Evolutionary conservation across 371 early-diverging fungal genomes (phyloP), one percentile per base, ranked within the genome.

Genomic region (Rhizopus delemar): DNA sequence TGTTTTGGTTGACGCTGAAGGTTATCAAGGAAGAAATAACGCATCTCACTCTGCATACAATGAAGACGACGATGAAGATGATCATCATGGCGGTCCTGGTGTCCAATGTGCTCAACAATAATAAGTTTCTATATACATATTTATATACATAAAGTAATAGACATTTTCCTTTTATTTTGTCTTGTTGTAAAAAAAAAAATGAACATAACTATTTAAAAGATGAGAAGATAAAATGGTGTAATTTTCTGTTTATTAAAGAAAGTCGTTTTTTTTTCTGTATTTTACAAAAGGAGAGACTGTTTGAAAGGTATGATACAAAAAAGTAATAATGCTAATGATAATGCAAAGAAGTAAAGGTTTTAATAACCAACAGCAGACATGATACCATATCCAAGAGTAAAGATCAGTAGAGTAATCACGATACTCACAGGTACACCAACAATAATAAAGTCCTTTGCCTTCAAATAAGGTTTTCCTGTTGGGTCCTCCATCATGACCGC

Each of bases 91-190:
- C 9, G 22, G 22, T 22, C 90, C 94, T 12, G 89, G 89, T 46
- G 97, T 98, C 43, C 97, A 96, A 81, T 98, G 98, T 74, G 94
- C 95, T 32, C 95, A 95, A 73, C 95, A 94, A 82, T 95, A 94
- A 63, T n/a, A 43, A 43, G 6, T 43, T 43, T 36, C 36, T 36
- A 11, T 6, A 36, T 36, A 8, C 36, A 36, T 11, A 36, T 11
- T 22, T 22, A 22, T 22, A 22, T 22, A 22, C 22, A 22, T 22
- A 22, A 22, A 12, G 8, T 7, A 39, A 9, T 7, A 39, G 39
- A 7, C 8, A 39, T 9, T 9, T 9, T 7, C 12, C 12, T 9
- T 39, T 39, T 7, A 12, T 7, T 39, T 9, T 39, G 9, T 9
- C 8, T 39, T 39, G 8, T 39, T 39, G 8, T n/a, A 43, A 43